Evolutionary conservation across 1,139 yeast genomes (phyloP).

Genomic region (Diutina sp.): DNA sequence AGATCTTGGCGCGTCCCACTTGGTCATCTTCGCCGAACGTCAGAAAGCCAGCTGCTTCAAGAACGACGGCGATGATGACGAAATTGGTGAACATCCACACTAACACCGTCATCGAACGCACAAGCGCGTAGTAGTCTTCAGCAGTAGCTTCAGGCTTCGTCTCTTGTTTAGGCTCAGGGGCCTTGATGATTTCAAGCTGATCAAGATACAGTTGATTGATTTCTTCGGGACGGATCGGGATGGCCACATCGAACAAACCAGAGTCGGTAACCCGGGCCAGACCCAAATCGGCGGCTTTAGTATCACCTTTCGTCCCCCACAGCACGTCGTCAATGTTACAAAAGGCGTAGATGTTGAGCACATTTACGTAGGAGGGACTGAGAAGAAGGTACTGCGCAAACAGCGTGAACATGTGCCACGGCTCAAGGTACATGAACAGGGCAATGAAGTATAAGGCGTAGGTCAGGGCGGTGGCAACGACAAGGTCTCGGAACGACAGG

Average conservation of each 20-base stretch:
- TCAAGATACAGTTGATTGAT: conserved; percentile 48
- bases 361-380: conserved; percentile 1
- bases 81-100: conserved; percentile 73
- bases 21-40: conserved; percentile 14
- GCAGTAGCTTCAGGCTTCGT: conserved; percentile 14
- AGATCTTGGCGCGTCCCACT: conserved; percentile 25
- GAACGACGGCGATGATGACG: conserved; percentile 55
- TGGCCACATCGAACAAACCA: conserved; percentile 53
- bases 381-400: background rate
- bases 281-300: conserved; percentile 32
- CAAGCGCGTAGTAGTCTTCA: conserved; percentile 67
- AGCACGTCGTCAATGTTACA: conserved; percentile 1
- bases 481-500: conserved; percentile 2
- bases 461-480: background rate
- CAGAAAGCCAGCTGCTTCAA: conserved; percentile 53
- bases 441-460: conserved; percentile 1
- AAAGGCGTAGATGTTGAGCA: conserved; percentile 2
- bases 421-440: background rate
- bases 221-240: conserved; percentile 49
- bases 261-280: conserved; percentile 54
- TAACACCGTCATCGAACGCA: conserved; percentile 70
- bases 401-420: conserved; percentile 2
- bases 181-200: conserved; percentile 48
- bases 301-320: conserved; percentile 7
- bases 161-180: conserved; percentile 4